Evolutionary conservation across 1,284 basidiomycete genomes (phyloP), one percentile per base, ranked within the genome.

Genomic region (Ganoderma leucocontextum): DNA sequence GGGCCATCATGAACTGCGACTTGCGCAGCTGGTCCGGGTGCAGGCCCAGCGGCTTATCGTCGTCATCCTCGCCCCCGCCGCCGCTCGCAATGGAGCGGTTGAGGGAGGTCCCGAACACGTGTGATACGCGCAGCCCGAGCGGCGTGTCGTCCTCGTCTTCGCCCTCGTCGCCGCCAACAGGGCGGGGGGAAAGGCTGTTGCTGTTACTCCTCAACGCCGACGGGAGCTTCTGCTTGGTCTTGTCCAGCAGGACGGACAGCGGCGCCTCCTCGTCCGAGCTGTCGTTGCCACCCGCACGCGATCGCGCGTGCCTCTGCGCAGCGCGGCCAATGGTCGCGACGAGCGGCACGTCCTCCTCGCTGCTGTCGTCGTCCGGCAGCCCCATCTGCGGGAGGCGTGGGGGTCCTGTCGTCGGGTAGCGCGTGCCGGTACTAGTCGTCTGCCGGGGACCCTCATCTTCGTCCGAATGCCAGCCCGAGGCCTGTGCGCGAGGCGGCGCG

Each of bases 341-440:
- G n/a, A 94, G 82, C 7, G 92, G 92, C 55, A 93, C 71, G 78
- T 94, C 92, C 73, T 93, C 92, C 61, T 94, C 93, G 72, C 90
- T 91, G 73, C 90, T 86, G 25, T 83, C 83, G 33, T 83, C 85
- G 25, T 73, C 76, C 9, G 36, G 64, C 39, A 70, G 41, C 2
- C 62, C 57, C 57, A 71, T 65, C 57, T 68, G 74, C 10, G 70
- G 73, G 39, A 75, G 68, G 6, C 67, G 70, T 36, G 69, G 71
- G 15, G 70, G 64, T 33, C 60, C 61, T 6, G 57, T 62, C 19
- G 73, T 57, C 61, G 82, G 81, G 74, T 81, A 42, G 80, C 82
- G 73, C 85, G 84, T 71, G 85, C 82, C 65, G 81, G 85, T 5
- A 53, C 88, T 86, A 19, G 85, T 86, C 2, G 83, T 87, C 22